Conservation (phyloP, 352 stramenopile genomes). For the Phytopythium boreale region DNA sequence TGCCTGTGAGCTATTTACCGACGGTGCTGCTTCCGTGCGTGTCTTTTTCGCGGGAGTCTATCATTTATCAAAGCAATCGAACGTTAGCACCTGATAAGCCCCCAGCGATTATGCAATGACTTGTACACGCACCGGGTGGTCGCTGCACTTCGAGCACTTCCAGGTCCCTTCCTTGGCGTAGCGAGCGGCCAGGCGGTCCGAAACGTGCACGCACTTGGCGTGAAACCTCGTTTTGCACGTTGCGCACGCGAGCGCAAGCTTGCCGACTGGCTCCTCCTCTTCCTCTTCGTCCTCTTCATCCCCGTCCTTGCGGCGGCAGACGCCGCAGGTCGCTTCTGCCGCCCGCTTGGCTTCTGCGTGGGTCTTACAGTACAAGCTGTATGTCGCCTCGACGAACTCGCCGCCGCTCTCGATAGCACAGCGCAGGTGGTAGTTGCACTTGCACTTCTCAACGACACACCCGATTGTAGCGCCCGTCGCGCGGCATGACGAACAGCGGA, state of each 20-base stretch:
- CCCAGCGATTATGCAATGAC: not conserved
- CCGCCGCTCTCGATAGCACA: slow-evolving; percentile 72
- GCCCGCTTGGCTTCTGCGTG: slow-evolving; percentile 45
- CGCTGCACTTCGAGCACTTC: slow-evolving; percentile 5
- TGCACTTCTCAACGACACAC: slow-evolving; percentile 75
- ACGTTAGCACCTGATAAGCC: not conserved
- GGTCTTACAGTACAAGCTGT: slow-evolving; percentile 70
- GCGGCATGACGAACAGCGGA: slow-evolving; percentile 72
- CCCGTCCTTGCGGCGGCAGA: slow-evolving; percentile 41
- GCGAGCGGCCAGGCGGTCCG: slow-evolving; percentile 51
- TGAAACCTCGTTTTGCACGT: slow-evolving; percentile 72
- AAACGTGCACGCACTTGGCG: slow-evolving; percentile 80
- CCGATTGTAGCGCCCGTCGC: slow-evolving; percentile 66
- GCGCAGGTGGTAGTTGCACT: slow-evolving; percentile 75
- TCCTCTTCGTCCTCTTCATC: slow-evolving; percentile 44
- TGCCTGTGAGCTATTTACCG: not conserved
- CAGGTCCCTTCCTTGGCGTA: slow-evolving; percentile 41
- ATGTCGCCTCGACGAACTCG: slow-evolving; percentile 69
- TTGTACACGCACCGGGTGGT: not conserved
- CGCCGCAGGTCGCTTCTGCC: slow-evolving; percentile 35
- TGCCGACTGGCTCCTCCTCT: slow-evolving; percentile 19
- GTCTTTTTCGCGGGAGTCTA: not conserved
- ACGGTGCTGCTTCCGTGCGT: not conserved
- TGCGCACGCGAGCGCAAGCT: slow-evolving; percentile 53
- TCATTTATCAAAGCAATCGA: not conserved